A percentile compares a stretch with the other conserved stretches of the same genome.
Conservation (phyloP, 83 land plant species). For the Picea abies region DNA sequence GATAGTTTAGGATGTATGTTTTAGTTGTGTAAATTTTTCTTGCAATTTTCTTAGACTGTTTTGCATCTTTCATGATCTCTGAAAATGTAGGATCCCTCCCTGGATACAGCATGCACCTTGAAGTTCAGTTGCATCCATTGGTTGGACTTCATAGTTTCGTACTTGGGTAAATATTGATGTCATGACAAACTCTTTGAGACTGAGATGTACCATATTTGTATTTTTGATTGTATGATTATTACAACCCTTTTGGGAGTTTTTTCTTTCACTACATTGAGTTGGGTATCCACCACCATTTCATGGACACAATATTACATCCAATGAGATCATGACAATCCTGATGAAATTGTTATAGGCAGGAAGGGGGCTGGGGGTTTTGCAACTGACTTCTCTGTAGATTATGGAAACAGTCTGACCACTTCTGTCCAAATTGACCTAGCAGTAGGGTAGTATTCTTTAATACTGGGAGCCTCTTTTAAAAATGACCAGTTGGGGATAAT, state of each 20-base stretch:
- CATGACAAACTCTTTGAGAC: background rate
- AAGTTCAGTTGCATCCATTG: background rate
- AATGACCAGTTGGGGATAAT: background rate
- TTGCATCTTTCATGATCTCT: background rate
- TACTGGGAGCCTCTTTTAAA: background rate
- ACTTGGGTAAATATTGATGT: background rate
- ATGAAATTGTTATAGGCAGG: background rate
- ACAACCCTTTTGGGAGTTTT: background rate
- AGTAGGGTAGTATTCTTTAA: background rate
- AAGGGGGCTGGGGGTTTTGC: background rate
- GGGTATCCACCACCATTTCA: background rate
- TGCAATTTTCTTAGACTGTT: background rate
- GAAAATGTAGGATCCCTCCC: background rate
- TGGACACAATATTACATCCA: constrained; percentile 2
- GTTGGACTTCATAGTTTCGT: background rate
- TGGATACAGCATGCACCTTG: background rate
- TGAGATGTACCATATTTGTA: background rate
- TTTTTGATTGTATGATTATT: background rate
- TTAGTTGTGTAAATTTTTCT: background rate
- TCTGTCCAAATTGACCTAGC: background rate
- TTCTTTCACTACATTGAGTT: background rate
- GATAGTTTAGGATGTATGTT: background rate
- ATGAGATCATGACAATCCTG: background rate
- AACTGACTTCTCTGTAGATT: background rate
- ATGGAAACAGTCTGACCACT: background rate